Evolutionary conservation across 2,329 filamentous ascomycete genomes (phyloP).

Genomic region (Cercospora nicotianae): DNA sequence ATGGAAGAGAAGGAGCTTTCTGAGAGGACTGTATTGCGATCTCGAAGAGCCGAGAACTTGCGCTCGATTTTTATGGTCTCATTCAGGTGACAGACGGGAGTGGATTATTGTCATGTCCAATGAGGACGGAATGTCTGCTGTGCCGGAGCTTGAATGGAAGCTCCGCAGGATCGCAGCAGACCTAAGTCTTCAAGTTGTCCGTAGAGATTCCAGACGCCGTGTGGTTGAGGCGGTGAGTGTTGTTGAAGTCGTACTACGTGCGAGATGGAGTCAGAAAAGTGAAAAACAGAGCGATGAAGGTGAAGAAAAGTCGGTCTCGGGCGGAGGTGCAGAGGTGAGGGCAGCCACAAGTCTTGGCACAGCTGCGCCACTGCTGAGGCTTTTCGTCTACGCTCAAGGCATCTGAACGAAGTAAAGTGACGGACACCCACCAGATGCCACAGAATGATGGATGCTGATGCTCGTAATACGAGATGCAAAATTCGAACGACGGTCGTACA

Average conservation of each 20-base stretch:
- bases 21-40: conserved; percentile 42
- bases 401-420: too few relatives aligned
- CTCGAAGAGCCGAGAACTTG: neutral
- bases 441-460: too few relatives aligned
- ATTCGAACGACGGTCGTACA: too few relatives aligned
- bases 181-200: too few relatives aligned
- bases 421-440: too few relatives aligned
- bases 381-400: too few relatives aligned
- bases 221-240: neutral
- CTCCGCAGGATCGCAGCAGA: neutral
- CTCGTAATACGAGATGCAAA: too few relatives aligned
- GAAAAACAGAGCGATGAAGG: neutral
- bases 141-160: neutral
- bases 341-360: neutral
- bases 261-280: too few relatives aligned
- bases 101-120: too few relatives aligned
- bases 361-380: neutral
- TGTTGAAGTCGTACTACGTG: neutral
- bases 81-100: neutral
- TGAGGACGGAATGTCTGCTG: neutral
- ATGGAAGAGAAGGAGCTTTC: conserved; percentile 26
- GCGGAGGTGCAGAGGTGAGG: neutral
- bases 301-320: neutral
- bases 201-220: too few relatives aligned
- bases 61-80: neutral